Conservation (phyloP, 345 rosid genomes). For the Diplotaxis tenuifolia region DNA sequence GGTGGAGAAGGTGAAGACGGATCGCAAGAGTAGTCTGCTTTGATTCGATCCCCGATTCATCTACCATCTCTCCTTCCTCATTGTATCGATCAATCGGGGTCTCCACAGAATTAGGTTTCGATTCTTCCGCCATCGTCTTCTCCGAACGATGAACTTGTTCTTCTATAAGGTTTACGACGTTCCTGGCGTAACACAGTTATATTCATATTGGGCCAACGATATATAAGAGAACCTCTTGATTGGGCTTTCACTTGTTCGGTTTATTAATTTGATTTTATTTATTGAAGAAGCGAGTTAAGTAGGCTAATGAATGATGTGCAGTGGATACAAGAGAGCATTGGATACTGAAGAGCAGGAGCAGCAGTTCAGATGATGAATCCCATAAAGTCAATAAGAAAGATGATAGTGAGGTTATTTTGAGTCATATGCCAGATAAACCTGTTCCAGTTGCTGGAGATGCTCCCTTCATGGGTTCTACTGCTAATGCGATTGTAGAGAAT, state of each 20-base stretch:
- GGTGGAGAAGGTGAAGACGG: no score
- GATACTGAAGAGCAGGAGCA: no score
- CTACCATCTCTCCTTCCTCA: conserved; percentile 48
- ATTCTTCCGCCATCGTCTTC: no score
- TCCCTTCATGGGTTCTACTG: conserved; percentile 32
- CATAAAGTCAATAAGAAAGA: conserved; percentile 38
- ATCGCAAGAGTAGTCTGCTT: conserved; percentile 53
- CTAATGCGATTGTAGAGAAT: conserved; percentile 24
- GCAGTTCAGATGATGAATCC: conserved; percentile 60
- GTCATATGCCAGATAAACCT: conserved; percentile 36
- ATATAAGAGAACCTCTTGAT: no score
- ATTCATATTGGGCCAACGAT: no score
- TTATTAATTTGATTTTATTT: neutral
- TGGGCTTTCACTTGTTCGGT: no score
- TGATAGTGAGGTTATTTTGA: conserved; percentile 23
- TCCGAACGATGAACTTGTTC: no score
- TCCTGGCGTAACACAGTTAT: no score
- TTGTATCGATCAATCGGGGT: conserved; percentile 31
- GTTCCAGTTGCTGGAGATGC: conserved; percentile 8
- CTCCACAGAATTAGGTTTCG: conserved; percentile 37
- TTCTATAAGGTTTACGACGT: no score
- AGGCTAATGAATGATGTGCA: no score
- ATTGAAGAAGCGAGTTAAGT: no score
- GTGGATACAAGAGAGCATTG: no score
- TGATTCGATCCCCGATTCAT: conserved; percentile 39